Conservation (phyloP, 345 rosid species). For the Brassica cretica region DNA sequence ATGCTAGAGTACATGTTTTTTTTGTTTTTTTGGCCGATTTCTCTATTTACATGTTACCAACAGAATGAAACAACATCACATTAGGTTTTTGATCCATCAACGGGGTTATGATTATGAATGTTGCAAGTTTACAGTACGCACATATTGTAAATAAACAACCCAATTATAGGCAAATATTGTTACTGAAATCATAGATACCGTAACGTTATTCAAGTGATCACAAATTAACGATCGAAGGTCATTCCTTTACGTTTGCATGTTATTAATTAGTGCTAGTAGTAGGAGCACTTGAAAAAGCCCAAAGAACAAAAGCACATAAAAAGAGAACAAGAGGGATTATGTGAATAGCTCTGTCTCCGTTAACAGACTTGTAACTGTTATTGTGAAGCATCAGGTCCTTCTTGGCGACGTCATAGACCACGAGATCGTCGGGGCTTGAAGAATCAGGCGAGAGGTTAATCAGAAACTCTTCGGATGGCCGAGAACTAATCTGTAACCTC, state of each 20-base stretch:
- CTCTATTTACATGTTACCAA: neutral
- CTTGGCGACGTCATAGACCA: conserved; percentile 43
- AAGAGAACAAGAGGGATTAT: conserved; percentile 59
- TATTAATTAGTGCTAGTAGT: neutral
- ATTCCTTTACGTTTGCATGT: neutral
- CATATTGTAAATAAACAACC: neutral
- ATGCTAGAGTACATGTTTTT: too few relatives aligned
- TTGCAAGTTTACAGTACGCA: neutral
- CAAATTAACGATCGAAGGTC: neutral
- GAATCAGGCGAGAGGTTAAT: conserved; percentile 43
- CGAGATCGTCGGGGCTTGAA: conserved; percentile 16
- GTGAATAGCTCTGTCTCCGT: conserved; percentile 52
- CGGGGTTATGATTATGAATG: neutral
- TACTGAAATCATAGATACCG: neutral
- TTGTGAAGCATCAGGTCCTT: conserved; percentile 45
- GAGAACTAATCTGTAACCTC: conserved; percentile 38
- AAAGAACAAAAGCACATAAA: conserved; percentile 61
- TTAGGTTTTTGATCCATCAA: neutral
- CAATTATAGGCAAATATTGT: neutral
- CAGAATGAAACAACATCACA: neutral
- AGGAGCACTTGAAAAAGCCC: conserved; percentile 50
- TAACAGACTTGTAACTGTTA: conserved; percentile 22
- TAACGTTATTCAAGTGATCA: conserved; percentile 5
- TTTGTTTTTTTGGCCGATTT: too few relatives aligned
- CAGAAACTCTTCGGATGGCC: conserved; percentile 51